Evolutionary conservation across 139 green algal species (phyloP).

Genomic region (Coccomyxa sp.): DNA sequence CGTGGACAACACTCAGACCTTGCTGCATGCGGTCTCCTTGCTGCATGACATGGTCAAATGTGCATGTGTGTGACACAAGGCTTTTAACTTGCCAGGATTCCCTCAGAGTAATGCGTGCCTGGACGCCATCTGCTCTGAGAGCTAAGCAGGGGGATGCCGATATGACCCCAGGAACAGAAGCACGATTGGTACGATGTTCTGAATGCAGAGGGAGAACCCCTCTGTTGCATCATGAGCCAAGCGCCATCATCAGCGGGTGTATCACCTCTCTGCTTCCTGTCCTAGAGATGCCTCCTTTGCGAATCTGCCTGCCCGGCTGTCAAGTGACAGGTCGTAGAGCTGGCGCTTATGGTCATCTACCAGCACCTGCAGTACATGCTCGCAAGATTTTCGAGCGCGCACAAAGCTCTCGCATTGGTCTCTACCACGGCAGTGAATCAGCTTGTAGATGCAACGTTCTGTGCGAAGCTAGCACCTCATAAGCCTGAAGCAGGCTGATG

Average conservation of each 20-base stretch:
- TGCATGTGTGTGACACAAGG: too few relatives aligned
- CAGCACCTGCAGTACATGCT: too few relatives aligned
- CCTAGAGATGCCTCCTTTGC: slow-evolving; percentile 9
- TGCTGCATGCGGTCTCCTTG: too few relatives aligned
- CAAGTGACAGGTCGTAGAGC: slow-evolving; percentile 33
- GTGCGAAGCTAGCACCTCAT: slow-evolving; percentile 8
- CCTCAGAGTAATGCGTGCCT: too few relatives aligned
- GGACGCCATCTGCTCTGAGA: too few relatives aligned
- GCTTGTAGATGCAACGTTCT: not conserved
- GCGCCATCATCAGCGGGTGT: not conserved
- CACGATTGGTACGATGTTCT: not conserved
- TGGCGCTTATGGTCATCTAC: slow-evolving; percentile 11
- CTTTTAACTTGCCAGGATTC: too few relatives aligned
- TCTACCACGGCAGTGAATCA: not conserved
- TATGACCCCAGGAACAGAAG: too few relatives aligned
- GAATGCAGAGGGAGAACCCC: not conserved
- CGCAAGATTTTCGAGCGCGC: not conserved
- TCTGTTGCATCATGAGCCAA: not conserved
- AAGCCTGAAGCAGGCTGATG: slow-evolving; percentile 20
- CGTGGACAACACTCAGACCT: too few relatives aligned
- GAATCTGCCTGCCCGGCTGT: not conserved
- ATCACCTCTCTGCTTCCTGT: not conserved
- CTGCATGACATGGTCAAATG: too few relatives aligned
- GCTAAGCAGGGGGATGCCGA: too few relatives aligned
- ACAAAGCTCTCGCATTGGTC: not conserved